Conservation (phyloP, 2,329 filamentous ascomycete genomes). For the Hypoxylon sp. region DNA sequence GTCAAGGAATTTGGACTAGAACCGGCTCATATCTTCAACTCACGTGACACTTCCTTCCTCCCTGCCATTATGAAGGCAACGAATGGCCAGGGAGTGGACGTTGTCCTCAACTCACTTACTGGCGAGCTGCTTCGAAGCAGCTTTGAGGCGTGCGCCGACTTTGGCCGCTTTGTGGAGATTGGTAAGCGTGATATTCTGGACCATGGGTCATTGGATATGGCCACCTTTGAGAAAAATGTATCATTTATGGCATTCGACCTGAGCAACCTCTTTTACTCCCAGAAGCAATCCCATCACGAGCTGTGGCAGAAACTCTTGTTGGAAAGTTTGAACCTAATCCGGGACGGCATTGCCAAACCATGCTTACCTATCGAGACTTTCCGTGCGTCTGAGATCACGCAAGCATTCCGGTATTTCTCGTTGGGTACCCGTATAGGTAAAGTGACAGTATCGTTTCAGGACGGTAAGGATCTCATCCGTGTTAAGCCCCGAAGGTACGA, state of each 20-base stretch:
- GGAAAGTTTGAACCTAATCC: slow-evolving; percentile 14
- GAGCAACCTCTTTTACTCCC: slow-evolving; percentile 10
- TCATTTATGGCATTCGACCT: slow-evolving; percentile 29
- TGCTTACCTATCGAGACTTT: slow-evolving; percentile 13
- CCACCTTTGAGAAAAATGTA: background rate
- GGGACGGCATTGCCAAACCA: slow-evolving; percentile 6
- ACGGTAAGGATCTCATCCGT: background rate
- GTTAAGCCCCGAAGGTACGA: slow-evolving; percentile 8
- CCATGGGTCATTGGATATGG: slow-evolving; percentile 16
- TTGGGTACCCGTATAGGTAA: slow-evolving; percentile 20
- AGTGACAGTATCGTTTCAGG: slow-evolving; percentile 12
- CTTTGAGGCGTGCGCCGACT: slow-evolving; percentile 28
- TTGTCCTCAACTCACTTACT: slow-evolving; percentile 32
- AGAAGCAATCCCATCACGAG: background rate
- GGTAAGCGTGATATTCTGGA: slow-evolving; percentile 21
- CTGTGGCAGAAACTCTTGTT: slow-evolving; percentile 55
- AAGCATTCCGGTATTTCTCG: slow-evolving; percentile 22
- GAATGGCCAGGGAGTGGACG: slow-evolving; percentile 25
- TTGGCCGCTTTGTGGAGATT: slow-evolving; percentile 35
- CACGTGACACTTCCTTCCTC: slow-evolving; percentile 26
- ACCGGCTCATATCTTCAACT: slow-evolving; percentile 22
- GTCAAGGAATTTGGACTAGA: slow-evolving; percentile 20
- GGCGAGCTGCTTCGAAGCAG: slow-evolving; percentile 31
- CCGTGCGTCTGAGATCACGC: slow-evolving; percentile 7
- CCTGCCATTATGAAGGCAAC: slow-evolving; percentile 18